These are phyloP conservation scores for Candida neerlandica DNA, from an alignment of 1,139 yeast species.

Conservation along the genomic window DNA sequence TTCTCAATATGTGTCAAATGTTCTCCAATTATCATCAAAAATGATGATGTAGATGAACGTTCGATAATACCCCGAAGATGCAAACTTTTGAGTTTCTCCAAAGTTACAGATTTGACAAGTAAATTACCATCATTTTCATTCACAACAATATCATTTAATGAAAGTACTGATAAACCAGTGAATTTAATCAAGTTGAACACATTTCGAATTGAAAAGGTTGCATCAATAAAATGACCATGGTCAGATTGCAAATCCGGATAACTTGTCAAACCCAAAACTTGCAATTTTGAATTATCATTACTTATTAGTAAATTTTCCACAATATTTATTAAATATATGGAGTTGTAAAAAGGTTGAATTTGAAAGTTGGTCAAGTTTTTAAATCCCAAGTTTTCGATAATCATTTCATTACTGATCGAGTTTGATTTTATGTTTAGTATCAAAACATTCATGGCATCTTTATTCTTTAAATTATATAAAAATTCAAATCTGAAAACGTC, in stretches of 20 bases:
- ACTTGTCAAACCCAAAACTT: slow-evolving; percentile 23
- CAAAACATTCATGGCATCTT: slow-evolving; percentile 21
- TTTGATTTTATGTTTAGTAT: slow-evolving; percentile 26
- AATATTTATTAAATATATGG: slow-evolving; percentile 22
- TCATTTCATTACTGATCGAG: slow-evolving; percentile 24
- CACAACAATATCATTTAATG: slow-evolving; percentile 31
- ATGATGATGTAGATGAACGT: slow-evolving; percentile 21
- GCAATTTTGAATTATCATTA: slow-evolving; percentile 17
- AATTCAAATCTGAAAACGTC: slow-evolving; percentile 35
- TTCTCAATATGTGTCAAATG: slow-evolving; percentile 27
- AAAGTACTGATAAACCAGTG: slow-evolving; percentile 23
- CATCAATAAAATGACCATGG: background rate
- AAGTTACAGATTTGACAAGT: slow-evolving; percentile 24
- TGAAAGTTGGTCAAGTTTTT: slow-evolving; percentile 28
- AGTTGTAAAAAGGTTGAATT: slow-evolving; percentile 31
- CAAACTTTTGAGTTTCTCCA: slow-evolving; percentile 24
- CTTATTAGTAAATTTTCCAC: slow-evolving; percentile 23
- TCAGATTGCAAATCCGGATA: background rate
- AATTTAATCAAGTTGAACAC: slow-evolving; percentile 20
- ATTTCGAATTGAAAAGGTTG: slow-evolving; percentile 3
- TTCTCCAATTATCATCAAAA: slow-evolving; percentile 30
- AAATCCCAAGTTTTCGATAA: slow-evolving; percentile 20
- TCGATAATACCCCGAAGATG: slow-evolving; percentile 34
- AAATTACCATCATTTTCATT: slow-evolving; percentile 25
- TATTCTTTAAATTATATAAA: slow-evolving; percentile 25